These are phyloP conservation scores for Drechslerella coelobrocha DNA, from an alignment of 2,329 filamentous ascomycete genomes.

Conservation along the genomic window DNA sequence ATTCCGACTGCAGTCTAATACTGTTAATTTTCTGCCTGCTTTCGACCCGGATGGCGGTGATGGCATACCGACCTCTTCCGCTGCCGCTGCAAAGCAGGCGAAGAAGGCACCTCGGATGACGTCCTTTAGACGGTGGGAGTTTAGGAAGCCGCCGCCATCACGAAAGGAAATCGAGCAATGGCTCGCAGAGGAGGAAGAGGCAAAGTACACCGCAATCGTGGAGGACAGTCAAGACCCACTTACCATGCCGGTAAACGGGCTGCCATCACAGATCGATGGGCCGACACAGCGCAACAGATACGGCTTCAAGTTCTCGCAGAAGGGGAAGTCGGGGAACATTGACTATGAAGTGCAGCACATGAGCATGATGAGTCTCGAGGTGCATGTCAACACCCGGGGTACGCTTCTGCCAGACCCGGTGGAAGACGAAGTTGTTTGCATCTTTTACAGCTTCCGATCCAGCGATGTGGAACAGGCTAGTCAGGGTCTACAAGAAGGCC, in stretches of 20 bases:
- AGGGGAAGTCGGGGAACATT: conserved; percentile 74
- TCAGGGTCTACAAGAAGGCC: conserved; percentile 62
- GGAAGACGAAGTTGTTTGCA: conserved; percentile 82
- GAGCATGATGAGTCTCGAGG: conserved; percentile 92
- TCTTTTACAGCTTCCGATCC: conserved; percentile 89
- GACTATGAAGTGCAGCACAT: conserved; percentile 89
- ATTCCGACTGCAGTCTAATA: conserved; percentile 77
- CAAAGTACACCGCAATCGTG: conserved; percentile 49
- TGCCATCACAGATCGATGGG: conserved; percentile 83
- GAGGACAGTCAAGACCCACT: conserved; percentile 26
- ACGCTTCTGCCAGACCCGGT: conserved; percentile 85
- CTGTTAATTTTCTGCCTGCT: conserved; percentile 77
- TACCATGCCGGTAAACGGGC: conserved; percentile 53
- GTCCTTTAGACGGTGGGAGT: conserved; percentile 76
- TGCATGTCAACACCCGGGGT: conserved; percentile 87
- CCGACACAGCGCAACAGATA: conserved; percentile 82
- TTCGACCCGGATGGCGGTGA: conserved; percentile 71
- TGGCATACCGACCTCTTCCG: conserved; percentile 52
- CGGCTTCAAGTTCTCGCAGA: conserved; percentile 85
- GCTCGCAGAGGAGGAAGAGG: conserved; percentile 62
- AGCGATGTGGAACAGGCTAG: conserved; percentile 68
- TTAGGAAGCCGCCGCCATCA: conserved; percentile 73
- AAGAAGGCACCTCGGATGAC: conserved; percentile 63
- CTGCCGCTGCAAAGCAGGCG: conserved; percentile 62
- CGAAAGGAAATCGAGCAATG: conserved; percentile 73